phyloP scores from a whole-genome alignment of 2,329 filamentous ascomycete species.

The Biscogniauxia marginata region DNA sequence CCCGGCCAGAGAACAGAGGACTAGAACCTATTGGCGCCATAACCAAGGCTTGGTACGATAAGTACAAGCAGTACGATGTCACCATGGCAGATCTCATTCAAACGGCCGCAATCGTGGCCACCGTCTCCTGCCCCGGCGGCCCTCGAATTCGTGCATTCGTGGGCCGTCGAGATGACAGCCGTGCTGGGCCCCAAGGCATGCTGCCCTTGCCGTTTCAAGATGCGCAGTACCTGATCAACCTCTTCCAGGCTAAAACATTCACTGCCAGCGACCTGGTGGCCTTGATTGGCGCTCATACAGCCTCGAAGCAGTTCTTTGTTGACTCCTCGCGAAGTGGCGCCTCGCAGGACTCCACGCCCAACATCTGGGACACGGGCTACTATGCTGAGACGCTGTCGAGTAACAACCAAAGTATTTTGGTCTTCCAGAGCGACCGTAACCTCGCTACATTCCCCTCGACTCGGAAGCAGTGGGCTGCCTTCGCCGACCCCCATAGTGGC shows the following conservation, averaged over 20 bases:
- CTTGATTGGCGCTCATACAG: slow-evolving; percentile 53
- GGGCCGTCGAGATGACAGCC: slow-evolving; percentile 45
- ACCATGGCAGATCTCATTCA: slow-evolving; percentile 55
- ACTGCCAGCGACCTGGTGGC: slow-evolving; percentile 49
- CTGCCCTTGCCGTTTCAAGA: slow-evolving; percentile 43
- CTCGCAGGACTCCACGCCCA: slow-evolving; percentile 48
- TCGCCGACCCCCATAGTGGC: slow-evolving; percentile 21
- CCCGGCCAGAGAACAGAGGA: slow-evolving; percentile 44
- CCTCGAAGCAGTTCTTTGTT: slow-evolving; percentile 46
- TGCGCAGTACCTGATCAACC: slow-evolving; percentile 42
- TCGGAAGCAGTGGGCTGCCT: slow-evolving; percentile 20
- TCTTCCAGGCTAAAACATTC: slow-evolving; percentile 53
- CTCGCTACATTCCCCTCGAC: slow-evolving; percentile 24
- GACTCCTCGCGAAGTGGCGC: slow-evolving; percentile 37
- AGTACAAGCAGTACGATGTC: slow-evolving; percentile 39
- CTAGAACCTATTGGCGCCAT: slow-evolving; percentile 40
- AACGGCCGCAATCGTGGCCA: slow-evolving; percentile 46
- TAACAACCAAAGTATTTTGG: slow-evolving; percentile 31
- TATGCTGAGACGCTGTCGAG: slow-evolving; percentile 42
- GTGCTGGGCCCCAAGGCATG: slow-evolving; percentile 40
- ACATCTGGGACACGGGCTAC: slow-evolving; percentile 49
- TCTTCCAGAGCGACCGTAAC: slow-evolving; percentile 32
- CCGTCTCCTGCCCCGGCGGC: slow-evolving; percentile 50
- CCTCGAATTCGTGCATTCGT: slow-evolving; percentile 49
- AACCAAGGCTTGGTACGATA: slow-evolving; percentile 37